These are phyloP conservation scores for Hamigera avellanea DNA, from an alignment of 495 filamentous ascomycete species.

Conservation along the genomic window DNA sequence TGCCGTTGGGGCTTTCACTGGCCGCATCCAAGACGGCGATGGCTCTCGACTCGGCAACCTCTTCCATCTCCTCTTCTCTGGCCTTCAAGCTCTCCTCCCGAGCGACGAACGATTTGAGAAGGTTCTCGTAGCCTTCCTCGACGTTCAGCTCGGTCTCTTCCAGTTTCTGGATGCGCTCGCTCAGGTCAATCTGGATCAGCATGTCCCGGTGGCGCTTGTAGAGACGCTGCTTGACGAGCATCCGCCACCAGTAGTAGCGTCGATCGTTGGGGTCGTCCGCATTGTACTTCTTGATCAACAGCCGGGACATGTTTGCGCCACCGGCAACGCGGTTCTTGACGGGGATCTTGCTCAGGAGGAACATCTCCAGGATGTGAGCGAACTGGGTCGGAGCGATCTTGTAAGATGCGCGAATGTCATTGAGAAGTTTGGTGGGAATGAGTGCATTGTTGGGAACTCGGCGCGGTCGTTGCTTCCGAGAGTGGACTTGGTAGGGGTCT, in stretches of 20 bases:
- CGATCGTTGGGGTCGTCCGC: slow-evolving; percentile 43
- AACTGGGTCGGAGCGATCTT: slow-evolving; percentile 90
- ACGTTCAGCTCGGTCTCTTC: slow-evolving; percentile 65
- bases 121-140: slow-evolving; percentile 68
- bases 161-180: slow-evolving; percentile 69
- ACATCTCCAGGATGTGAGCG: slow-evolving; percentile 74
- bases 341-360: slow-evolving; percentile 67
- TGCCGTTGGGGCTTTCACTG: slow-evolving; percentile 13
- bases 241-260: slow-evolving; percentile 68
- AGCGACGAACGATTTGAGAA: slow-evolving; percentile 43
- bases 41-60: slow-evolving; percentile 8
- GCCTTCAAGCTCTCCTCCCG: slow-evolving; percentile 20
- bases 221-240: slow-evolving; percentile 71
- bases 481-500: slow-evolving; percentile 23
- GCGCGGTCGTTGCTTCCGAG: slow-evolving; percentile 25
- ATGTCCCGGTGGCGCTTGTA: slow-evolving; percentile 67
- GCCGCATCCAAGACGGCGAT: slow-evolving; percentile 12
- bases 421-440: slow-evolving; percentile 44
- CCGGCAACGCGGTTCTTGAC: slow-evolving; percentile 44
- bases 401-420: slow-evolving; percentile 47
- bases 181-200: slow-evolving; percentile 64
- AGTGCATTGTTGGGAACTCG: slow-evolving; percentile 51
- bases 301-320: slow-evolving; percentile 34
- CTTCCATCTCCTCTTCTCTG: slow-evolving; percentile 10
- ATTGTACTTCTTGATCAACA: slow-evolving; percentile 44